Evolutionary conservation across 768 basidiomycete species (phyloP).

Genomic region (Podaxis carcinomalis): DNA sequence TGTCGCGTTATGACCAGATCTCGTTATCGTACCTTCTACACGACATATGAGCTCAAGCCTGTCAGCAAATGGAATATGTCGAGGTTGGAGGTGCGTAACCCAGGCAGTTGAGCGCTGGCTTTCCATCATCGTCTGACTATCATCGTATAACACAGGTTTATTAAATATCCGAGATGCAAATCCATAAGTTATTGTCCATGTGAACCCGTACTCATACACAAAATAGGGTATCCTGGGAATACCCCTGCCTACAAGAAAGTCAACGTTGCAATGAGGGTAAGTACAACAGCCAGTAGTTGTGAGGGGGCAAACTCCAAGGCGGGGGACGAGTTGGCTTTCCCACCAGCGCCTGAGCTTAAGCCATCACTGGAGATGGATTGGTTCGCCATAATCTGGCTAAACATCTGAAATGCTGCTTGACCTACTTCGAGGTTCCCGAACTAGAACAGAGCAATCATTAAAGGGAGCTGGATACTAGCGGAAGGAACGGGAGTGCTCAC

Average conservation of each 20-base stretch:
- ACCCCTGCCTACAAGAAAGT: not conserved
- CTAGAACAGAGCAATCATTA: constrained; percentile 14
- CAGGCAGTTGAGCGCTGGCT: no score
- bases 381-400: constrained; percentile 28
- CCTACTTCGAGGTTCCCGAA: constrained; percentile 31
- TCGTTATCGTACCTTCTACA: no score
- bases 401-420: constrained; percentile 41
- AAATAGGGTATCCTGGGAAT: not conserved
- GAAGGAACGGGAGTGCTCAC: constrained; percentile 17
- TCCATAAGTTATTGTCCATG: no score
- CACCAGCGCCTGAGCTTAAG: not conserved
- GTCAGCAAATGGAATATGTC: no score
- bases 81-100: no score
- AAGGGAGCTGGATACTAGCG: not conserved
- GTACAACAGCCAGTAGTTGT: not conserved
- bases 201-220: not conserved
- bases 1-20: no score
- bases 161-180: no score
- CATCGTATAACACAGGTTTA: no score
- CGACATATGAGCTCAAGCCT: no score
- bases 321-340: not conserved
- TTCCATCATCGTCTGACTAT: no score
- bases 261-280: not conserved
- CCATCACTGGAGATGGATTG: constrained; percentile 1
- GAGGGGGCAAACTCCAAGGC: not conserved